These are phyloP conservation scores for Xylariaceae sp. DNA, from an alignment of 2,329 filamentous ascomycete species.

Conservation along the genomic window DNA sequence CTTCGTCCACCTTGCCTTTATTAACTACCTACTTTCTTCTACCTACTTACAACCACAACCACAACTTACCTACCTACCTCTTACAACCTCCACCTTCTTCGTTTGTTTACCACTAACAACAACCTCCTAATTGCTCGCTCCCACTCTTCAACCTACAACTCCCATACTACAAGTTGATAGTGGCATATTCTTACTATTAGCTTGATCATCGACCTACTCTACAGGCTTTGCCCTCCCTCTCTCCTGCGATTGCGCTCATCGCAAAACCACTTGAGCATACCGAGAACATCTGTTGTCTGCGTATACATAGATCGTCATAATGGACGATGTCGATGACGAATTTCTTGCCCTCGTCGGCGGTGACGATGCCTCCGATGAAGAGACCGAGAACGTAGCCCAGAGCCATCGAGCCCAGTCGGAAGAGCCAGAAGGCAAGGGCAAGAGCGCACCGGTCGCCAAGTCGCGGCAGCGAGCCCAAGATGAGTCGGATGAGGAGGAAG, in stretches of 20 bases:
- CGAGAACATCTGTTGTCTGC: background rate
- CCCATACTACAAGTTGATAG: background rate
- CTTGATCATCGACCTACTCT: background rate
- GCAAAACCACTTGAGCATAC: constrained; percentile 4
- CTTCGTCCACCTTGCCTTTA: no score
- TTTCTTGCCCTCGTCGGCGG: constrained; percentile 88
- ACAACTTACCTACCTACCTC: no score
- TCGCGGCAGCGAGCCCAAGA: constrained; percentile 48
- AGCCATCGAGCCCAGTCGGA: constrained; percentile 52
- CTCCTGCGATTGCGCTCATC: constrained; percentile 1
- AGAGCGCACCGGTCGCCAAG: constrained; percentile 41
- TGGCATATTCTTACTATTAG: background rate
- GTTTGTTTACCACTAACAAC: no score
- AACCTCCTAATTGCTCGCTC: no score
- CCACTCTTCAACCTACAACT: no score
- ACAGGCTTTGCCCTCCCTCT: background rate
- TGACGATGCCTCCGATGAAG: constrained; percentile 57
- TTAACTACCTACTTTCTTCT: no score
- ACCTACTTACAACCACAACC: no score
- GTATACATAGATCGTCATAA: constrained; percentile 38
- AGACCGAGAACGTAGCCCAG: constrained; percentile 44
- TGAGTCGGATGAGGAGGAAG: constrained; percentile 71
- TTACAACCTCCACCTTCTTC: no score
- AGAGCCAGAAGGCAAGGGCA: constrained; percentile 34
- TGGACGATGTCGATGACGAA: constrained; percentile 91